Percentiles rank a stretch among this genome's conserved stretches.
These are phyloP conservation scores for Populus hybrid DNA, from an alignment of 441 rosid genomes.

Conservation along the genomic window DNA sequence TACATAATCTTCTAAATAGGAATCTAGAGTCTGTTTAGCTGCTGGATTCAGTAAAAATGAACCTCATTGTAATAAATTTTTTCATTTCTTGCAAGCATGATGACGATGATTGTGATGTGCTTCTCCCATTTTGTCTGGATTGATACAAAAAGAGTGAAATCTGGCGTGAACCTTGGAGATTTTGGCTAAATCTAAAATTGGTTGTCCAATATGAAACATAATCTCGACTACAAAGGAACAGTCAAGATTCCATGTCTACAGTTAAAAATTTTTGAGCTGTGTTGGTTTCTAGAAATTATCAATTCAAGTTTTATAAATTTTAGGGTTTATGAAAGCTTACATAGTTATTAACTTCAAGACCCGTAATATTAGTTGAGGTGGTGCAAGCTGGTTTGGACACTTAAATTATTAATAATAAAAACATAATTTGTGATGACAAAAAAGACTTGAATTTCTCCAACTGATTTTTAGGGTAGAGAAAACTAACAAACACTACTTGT, in stretches of 20 bases:
- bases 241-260: background rate
- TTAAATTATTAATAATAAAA: too few relatives aligned
- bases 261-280: fast-evolving
- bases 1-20: constrained; percentile 33
- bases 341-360: fast-evolving
- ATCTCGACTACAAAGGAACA: background rate
- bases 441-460: background rate
- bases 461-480: too few relatives aligned
- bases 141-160: background rate
- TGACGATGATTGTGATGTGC: background rate
- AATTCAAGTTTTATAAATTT: too few relatives aligned
- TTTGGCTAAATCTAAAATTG: background rate
- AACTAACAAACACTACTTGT: too few relatives aligned
- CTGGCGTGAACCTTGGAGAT: background rate
- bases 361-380: too few relatives aligned
- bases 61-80: constrained; percentile 15
- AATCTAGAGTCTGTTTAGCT: constrained; percentile 22
- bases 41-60: constrained; percentile 21
- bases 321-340: fast-evolving
- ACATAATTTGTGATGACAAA: too few relatives aligned
- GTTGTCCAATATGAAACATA: background rate
- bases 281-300: fast-evolving
- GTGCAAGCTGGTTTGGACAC: too few relatives aligned
- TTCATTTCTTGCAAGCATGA: constrained; percentile 11
- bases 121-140: background rate